These are phyloP conservation scores for Backusella morwellensis DNA, from an alignment of 192 early-diverging fungal genomes.

Conservation along the genomic window DNA sequence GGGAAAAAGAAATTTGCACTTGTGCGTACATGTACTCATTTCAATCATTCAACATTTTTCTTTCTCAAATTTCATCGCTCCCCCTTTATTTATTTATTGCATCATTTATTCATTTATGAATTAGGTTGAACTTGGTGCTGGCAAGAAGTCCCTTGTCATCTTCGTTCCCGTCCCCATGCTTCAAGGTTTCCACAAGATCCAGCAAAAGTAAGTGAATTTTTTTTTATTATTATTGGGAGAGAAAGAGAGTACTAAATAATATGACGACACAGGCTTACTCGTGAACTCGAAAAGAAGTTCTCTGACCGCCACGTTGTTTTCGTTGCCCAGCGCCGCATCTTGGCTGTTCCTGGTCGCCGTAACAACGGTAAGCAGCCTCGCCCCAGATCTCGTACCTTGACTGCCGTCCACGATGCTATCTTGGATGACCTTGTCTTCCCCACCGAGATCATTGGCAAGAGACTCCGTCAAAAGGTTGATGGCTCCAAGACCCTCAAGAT, in stretches of 20 bases:
- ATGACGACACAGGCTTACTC: constrained; percentile 69
- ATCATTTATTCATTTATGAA: not conserved
- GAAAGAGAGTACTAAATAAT: not conserved
- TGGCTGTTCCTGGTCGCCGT: constrained; percentile 88
- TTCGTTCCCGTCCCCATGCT: constrained; percentile 95
- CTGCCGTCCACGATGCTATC: constrained; percentile 94
- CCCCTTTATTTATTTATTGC: too few species aligned
- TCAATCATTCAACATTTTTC: too few species aligned
- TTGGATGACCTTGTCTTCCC: constrained; percentile 98
- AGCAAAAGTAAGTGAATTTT: constrained; percentile 58
- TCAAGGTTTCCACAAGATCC: constrained; percentile 96
- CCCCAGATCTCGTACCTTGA: constrained; percentile 95
- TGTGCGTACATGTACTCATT: too few species aligned
- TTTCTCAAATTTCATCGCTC: too few species aligned
- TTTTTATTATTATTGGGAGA: not conserved
- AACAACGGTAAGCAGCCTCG: constrained; percentile 90
- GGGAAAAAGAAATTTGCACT: too few species aligned
- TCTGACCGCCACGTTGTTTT: constrained; percentile 98
- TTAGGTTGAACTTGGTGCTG: constrained; percentile 87
- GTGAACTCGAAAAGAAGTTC: constrained; percentile 99
- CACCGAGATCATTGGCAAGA: constrained; percentile 99
- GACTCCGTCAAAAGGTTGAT: constrained; percentile 95
- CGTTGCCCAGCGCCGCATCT: constrained; percentile 90
- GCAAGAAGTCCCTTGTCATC: constrained; percentile 95
- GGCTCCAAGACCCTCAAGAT: constrained; percentile 95